Evolutionary conservation across 768 basidiomycete genomes (phyloP).

Genomic region (Mrakia gelida): DNA sequence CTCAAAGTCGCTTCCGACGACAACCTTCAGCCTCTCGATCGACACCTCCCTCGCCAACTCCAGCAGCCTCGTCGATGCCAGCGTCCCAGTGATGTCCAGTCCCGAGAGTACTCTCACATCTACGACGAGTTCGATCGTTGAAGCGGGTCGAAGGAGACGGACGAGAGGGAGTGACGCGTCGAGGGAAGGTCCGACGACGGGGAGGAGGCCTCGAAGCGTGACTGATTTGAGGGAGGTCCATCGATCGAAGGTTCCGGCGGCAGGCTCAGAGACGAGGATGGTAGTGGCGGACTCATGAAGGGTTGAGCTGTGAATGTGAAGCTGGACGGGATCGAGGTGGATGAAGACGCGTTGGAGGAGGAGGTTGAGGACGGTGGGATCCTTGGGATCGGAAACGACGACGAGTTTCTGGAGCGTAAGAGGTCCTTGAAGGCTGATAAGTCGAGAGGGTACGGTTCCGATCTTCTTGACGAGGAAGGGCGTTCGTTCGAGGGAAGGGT

Average conservation of each 20-base stretch:
- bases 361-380: background rate
- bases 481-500: background rate
- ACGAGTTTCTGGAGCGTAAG: background rate
- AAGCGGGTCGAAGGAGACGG: background rate
- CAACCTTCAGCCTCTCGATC: background rate
- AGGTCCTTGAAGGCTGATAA: background rate
- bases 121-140: background rate
- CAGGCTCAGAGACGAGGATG: background rate
- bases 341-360: background rate
- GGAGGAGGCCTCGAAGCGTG: background rate
- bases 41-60: background rate
- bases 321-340: background rate
- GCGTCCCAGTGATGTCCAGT: background rate
- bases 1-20: background rate
- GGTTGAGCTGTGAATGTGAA: background rate
- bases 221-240: background rate
- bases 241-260: background rate
- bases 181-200: background rate
- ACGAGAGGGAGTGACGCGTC: background rate
- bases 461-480: background rate
- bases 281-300: background rate
- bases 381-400: background rate
- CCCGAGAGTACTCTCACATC: background rate
- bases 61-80: background rate
- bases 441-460: background rate